Evolutionary conservation across 345 rosid species (phyloP).

Genomic region (Linum usitatissimum): DNA sequence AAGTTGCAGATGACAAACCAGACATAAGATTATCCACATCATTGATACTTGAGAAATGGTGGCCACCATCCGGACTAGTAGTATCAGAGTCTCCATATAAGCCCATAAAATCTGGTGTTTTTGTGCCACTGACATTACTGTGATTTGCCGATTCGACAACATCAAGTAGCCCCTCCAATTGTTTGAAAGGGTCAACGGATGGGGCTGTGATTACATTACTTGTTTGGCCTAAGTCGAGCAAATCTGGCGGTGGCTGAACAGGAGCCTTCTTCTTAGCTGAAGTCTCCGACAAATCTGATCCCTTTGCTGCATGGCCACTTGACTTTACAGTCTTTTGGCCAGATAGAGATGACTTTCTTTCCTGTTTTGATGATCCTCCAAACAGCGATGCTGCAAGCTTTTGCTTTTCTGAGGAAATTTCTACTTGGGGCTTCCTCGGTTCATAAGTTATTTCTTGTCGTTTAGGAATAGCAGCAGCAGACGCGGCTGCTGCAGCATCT

Average conservation of each 20-base stretch:
- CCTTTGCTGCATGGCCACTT: conserved; percentile 25
- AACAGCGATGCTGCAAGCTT: conserved; percentile 97
- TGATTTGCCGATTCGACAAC: conserved; percentile 19
- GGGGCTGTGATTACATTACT: conserved; percentile 25
- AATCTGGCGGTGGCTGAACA: conserved; percentile 66
- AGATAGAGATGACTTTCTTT: conserved; percentile 44
- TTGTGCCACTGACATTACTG: conserved; percentile 13
- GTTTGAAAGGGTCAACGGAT: conserved; percentile 64
- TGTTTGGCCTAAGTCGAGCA: conserved; percentile 82
- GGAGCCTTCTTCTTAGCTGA: conserved; percentile 28
- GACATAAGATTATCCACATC: conserved; percentile 22
- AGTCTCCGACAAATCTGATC: conserved; percentile 10
- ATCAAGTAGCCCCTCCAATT: conserved; percentile 77
- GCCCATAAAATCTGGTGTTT: conserved; percentile 40
- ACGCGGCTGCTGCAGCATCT: conserved; percentile 30
- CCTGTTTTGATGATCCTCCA: conserved; percentile 64
- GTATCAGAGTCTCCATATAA: conserved; percentile 30
- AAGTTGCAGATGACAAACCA: conserved; percentile 19
- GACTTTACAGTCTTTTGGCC: conserved; percentile 45
- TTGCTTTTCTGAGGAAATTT: conserved; percentile 74
- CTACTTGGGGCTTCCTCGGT: conserved; percentile 50
- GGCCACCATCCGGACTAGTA: conserved; percentile 18
- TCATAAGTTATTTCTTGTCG: conserved; percentile 38
- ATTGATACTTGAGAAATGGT: conserved; percentile 11
- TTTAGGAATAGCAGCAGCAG: conserved; percentile 34